These are phyloP conservation scores for Penicillium sp. DNA, from an alignment of 2,329 filamentous ascomycete species.

Conservation along the genomic window DNA sequence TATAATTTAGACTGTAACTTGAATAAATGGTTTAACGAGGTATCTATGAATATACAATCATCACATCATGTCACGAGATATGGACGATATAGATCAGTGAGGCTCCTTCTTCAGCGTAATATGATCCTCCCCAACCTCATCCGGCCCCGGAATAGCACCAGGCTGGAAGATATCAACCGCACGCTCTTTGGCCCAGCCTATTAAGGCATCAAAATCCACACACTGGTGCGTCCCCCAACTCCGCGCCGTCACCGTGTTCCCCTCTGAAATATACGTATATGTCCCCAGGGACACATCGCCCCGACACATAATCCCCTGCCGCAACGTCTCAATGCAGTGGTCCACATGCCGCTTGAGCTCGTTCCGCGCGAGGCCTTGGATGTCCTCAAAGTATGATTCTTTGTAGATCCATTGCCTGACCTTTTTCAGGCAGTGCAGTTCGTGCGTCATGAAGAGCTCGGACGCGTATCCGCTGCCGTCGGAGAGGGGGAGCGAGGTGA, in stretches of 20 bases:
- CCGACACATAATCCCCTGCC: slow-evolving; percentile 12
- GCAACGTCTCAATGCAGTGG: slow-evolving; percentile 17
- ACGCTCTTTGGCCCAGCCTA: neutral
- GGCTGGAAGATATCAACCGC: neutral
- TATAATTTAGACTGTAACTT: too few species aligned
- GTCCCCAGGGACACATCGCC: neutral
- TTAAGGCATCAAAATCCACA: neutral
- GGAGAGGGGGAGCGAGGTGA: slow-evolving; percentile 8
- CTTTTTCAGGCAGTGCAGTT: slow-evolving; percentile 13
- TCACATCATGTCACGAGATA: too few species aligned
- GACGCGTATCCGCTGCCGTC: slow-evolving; percentile 3
- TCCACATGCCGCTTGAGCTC: slow-evolving; percentile 4
- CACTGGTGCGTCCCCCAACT: neutral
- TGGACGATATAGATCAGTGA: neutral
- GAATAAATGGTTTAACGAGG: too few species aligned
- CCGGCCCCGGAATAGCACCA: neutral
- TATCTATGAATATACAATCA: too few species aligned
- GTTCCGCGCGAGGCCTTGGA: neutral
- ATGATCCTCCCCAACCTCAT: neutral
- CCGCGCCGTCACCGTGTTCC: neutral
- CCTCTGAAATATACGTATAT: neutral
- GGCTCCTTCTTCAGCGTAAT: neutral
- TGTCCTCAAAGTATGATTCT: slow-evolving; percentile 9
- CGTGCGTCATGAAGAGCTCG: slow-evolving; percentile 9
- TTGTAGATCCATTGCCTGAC: slow-evolving; percentile 12